Conservation (phyloP, 108 stramenopile genomes). For the Fragilariopsis cylindrus region DNA sequence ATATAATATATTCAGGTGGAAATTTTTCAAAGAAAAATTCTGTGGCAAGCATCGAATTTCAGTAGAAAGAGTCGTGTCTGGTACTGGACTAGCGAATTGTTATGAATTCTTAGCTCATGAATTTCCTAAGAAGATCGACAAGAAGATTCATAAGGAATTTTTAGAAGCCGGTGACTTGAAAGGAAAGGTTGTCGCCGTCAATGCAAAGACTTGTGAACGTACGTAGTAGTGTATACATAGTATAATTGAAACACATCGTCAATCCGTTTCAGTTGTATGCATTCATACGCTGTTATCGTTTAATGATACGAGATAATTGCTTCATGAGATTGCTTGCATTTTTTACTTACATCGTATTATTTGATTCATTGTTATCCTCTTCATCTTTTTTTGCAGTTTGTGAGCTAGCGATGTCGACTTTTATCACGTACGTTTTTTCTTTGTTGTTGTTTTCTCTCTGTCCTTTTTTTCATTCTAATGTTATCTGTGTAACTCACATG, state of each 20-base stretch:
- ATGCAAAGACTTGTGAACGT: conserved; percentile 38
- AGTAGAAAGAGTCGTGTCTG: conserved; percentile 94
- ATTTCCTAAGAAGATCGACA: conserved; percentile 72
- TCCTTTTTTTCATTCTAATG: not conserved
- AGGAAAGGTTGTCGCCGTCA: conserved; percentile 67
- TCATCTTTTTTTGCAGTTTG: not conserved
- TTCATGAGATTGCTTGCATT: too few relatives aligned
- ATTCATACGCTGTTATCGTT: too few relatives aligned
- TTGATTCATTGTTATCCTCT: too few relatives aligned
- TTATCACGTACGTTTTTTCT: conserved; percentile 18
- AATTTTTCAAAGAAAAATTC: conserved; percentile 73
- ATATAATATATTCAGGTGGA: conserved; percentile 25
- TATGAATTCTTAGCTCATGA: conserved; percentile 93
- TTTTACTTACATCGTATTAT: too few relatives aligned
- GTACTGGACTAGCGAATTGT: conserved; percentile 92
- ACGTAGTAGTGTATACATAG: not conserved
- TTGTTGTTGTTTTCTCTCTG: not conserved
- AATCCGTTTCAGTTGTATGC: too few relatives aligned
- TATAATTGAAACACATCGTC: too few relatives aligned
- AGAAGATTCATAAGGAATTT: conserved; percentile 67
- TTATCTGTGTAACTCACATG: not conserved
- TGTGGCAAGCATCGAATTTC: conserved; percentile 71
- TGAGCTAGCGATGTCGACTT: conserved; percentile 5
- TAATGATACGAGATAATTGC: too few relatives aligned
- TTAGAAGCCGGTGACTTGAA: conserved; percentile 63